Evolutionary conservation across 2,329 filamentous ascomycete genomes (phyloP).

Genomic region (Colletotrichum eleusines): DNA sequence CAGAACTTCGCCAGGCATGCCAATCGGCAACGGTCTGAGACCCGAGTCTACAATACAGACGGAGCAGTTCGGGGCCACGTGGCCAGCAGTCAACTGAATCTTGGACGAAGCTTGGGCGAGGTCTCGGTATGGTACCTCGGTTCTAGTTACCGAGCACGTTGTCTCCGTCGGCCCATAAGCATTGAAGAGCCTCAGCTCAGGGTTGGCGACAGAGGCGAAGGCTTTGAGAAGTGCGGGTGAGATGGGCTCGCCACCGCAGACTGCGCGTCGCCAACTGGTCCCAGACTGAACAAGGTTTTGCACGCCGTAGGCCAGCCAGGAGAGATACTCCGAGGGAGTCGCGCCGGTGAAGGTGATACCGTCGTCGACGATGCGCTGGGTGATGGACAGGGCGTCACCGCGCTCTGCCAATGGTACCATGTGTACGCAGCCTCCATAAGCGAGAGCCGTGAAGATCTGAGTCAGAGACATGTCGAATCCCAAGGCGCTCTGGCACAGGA

Average conservation of each 20-base stretch:
- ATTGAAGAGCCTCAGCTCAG: conserved; percentile 42
- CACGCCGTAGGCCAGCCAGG: conserved; percentile 46
- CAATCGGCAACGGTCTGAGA: conserved; percentile 52
- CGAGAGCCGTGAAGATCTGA: conserved; percentile 53
- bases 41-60: conserved; percentile 57
- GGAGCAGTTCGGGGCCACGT: conserved; percentile 49
- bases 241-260: conserved; percentile 43
- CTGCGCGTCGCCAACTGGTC: conserved; percentile 41
- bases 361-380: conserved; percentile 51
- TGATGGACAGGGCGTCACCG: conserved; percentile 51
- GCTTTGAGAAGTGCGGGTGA: conserved; percentile 17
- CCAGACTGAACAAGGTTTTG: conserved; percentile 24
- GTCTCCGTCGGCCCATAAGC: conserved; percentile 51
- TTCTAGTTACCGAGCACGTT: conserved; percentile 35
- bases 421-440: conserved; percentile 52
- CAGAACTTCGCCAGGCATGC: conserved; percentile 50
- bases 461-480: conserved; percentile 57
- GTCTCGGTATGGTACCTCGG: not conserved
- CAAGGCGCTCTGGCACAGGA: conserved; percentile 55
- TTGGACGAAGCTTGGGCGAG: not conserved
- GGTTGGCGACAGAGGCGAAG: conserved; percentile 26
- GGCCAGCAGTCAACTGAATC: conserved; percentile 33
- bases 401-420: conserved; percentile 50
- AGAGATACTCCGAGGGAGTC: conserved; percentile 57
- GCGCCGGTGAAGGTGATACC: conserved; percentile 53